Base-by-base conservation (phyloP, 495 filamentous ascomycete genomes). In the Clavariopsis aquatica region DNA sequence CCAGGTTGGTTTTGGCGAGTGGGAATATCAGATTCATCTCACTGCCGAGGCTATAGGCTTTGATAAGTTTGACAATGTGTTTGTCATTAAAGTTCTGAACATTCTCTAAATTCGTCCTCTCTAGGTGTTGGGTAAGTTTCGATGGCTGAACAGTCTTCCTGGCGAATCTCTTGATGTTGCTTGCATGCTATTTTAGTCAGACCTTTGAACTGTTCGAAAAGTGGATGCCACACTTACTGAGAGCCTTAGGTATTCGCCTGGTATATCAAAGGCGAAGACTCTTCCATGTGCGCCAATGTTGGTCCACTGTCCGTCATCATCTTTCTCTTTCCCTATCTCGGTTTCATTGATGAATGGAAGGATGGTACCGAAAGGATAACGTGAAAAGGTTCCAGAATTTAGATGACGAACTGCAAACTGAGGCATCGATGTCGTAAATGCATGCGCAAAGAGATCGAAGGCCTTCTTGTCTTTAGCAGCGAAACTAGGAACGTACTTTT, bases 41-140 rank as follows among this genome's bases (percentile, higher is more conserved):
- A 24, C 46, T 47, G 1, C 65, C 65, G 15, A 38, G 54, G 7
- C 54, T 41, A 38, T 68, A 68, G 7, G 65, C 65, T 38, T 68
- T 68, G 43, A 68, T 58, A 17, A 68, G 46, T 51, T 68, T 63
- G 1, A 68, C 60, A 24, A 68, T 63, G 36, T 68, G 59, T 1
- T 63, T 53, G 31, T 68, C 46, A 0, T 49, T 17, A 20, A 49
- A 59, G 22, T 28, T 27, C 1, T 29, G 43, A 24, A 54, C 59
- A 17, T 1, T n/a, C 20, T 53, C 22, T 20, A 68, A 60, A 28
- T 63, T 64, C 38, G 36, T 41, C 41, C 53, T 47, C 46, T 68
- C 65, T 15, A 53, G 49, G 24, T 51, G 29, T 26, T 54, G 52
- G 20, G 20, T 46, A 22, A 63, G 23, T 2, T 20, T 29, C 1